Conservation (phyloP, 2,329 filamentous ascomycete species). For the Hymenoscyphus occultus region DNA sequence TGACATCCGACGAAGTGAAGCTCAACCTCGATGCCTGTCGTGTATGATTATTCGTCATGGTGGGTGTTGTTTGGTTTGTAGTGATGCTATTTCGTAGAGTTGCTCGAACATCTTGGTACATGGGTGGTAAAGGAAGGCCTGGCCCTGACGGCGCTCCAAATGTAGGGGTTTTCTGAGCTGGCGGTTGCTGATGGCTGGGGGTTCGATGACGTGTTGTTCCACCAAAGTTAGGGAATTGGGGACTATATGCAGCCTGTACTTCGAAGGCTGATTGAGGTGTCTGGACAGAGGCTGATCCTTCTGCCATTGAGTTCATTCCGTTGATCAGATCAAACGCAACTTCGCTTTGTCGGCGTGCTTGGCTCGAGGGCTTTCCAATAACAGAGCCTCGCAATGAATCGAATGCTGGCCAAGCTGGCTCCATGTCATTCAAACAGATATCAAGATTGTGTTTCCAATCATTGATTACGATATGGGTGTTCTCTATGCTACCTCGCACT, state of each 20-base stretch:
- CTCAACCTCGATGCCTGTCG: slow-evolving; percentile 6
- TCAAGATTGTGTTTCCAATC: slow-evolving; percentile 34
- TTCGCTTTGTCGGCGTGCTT: slow-evolving; percentile 28
- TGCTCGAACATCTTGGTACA: slow-evolving; percentile 26
- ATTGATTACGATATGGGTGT: slow-evolving; percentile 30
- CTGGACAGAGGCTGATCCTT: slow-evolving; percentile 26
- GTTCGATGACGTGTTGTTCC: slow-evolving; percentile 14
- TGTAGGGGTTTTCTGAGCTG: slow-evolving; percentile 17
- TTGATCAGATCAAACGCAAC: slow-evolving; percentile 33
- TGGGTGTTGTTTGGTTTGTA: neutral
- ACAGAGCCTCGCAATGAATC: slow-evolving; percentile 25
- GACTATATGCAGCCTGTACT: slow-evolving; percentile 22
- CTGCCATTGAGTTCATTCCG: slow-evolving; percentile 23
- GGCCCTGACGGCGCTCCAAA: slow-evolving; percentile 23
- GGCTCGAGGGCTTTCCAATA: slow-evolving; percentile 18
- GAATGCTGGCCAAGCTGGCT: slow-evolving; percentile 33
- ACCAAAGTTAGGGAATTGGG: slow-evolving; percentile 22
- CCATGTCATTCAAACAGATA: slow-evolving; percentile 30
- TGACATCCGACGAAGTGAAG: slow-evolving; percentile 7
- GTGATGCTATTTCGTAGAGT: slow-evolving; percentile 9
- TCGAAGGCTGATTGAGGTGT: slow-evolving; percentile 32
- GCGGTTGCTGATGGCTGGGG: slow-evolving; percentile 12
- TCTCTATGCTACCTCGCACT: slow-evolving; percentile 32
- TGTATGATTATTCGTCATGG: neutral
- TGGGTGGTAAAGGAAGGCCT: slow-evolving; percentile 18